A percentile compares a stretch with the other conserved stretches of the same genome.
Conservation (phyloP, 345 rosid species). For the Cardamine chenopodiifolia region DNA sequence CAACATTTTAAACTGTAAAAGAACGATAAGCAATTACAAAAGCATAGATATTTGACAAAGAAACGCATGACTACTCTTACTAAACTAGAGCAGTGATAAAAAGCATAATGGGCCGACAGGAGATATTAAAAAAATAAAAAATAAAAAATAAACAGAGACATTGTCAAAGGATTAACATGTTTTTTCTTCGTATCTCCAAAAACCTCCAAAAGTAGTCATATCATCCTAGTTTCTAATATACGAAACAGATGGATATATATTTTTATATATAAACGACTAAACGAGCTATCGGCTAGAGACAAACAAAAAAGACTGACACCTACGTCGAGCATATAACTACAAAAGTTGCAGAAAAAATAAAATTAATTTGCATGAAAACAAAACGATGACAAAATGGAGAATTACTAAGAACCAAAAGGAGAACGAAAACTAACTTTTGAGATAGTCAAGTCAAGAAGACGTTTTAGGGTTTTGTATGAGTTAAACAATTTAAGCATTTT, state of each 20-base stretch:
- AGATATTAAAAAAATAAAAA: no score
- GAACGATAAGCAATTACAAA: background rate
- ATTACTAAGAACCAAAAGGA: background rate
- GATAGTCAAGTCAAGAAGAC: background rate
- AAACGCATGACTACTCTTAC: background rate
- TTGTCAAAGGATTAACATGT: background rate
- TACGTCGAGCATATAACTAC: constrained; percentile 4
- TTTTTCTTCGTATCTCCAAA: background rate
- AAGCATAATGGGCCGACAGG: background rate
- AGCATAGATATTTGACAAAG: background rate
- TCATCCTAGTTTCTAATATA: no score
- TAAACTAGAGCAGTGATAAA: background rate
- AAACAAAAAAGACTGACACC: constrained; percentile 2
- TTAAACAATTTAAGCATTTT: background rate
- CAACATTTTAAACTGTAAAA: background rate
- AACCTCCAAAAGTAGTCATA: background rate
- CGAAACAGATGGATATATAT: no score
- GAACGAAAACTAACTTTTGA: background rate
- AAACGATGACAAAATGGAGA: background rate
- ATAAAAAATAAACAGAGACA: background rate
- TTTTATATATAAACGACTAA: background rate
- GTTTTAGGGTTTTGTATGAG: background rate
- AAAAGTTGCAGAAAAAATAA: background rate
- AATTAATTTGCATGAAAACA: background rate
- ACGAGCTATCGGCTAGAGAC: background rate